phyloP scores from a whole-genome alignment of 169 alveolate genomes.

The Eimeria falciformis region DNA sequence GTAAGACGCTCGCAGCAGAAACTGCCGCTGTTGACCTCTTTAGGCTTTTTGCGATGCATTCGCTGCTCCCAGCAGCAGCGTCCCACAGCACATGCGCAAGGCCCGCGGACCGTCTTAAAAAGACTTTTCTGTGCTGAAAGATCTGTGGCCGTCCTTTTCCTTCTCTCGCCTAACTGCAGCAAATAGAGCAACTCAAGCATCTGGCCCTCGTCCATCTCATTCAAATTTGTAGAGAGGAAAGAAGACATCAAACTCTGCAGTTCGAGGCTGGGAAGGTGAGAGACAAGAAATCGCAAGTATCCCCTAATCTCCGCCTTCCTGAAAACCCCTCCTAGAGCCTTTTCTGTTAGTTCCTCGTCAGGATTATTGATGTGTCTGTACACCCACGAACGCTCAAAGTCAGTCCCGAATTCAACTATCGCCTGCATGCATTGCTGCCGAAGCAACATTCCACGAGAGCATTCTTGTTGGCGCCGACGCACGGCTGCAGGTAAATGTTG shows the following conservation, averaged over 20 bases:
- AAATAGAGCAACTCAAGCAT: slow-evolving; percentile 6
- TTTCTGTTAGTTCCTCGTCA: background rate
- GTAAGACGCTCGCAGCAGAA: slow-evolving; percentile 33
- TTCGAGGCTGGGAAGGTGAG: slow-evolving; percentile 33
- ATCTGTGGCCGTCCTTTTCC: background rate
- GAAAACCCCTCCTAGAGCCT: background rate
- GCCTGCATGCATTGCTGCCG: slow-evolving; percentile 52
- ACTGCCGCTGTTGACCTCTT: background rate
- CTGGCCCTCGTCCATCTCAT: slow-evolving; percentile 25
- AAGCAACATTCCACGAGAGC: background rate
- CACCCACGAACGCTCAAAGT: slow-evolving; percentile 38
- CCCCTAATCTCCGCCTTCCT: slow-evolving; percentile 8
- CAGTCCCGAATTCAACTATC: slow-evolving; percentile 5
- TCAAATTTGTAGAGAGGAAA: background rate
- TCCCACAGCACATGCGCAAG: background rate
- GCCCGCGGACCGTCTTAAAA: background rate
- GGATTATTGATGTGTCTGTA: slow-evolving; percentile 30
- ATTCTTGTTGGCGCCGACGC: slow-evolving; percentile 19
- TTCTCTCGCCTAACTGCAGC: slow-evolving; percentile 26
- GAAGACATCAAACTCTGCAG: background rate
- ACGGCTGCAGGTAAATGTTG: background rate
- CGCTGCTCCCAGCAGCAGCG: slow-evolving; percentile 33
- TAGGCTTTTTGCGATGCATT: background rate
- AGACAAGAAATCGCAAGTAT: slow-evolving; percentile 3
- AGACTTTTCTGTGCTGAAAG: background rate